Percentiles rank a stretch among this genome's conserved stretches.
phyloP scores from a whole-genome alignment of 306 rosid species.

The Sicyos baderoa region DNA sequence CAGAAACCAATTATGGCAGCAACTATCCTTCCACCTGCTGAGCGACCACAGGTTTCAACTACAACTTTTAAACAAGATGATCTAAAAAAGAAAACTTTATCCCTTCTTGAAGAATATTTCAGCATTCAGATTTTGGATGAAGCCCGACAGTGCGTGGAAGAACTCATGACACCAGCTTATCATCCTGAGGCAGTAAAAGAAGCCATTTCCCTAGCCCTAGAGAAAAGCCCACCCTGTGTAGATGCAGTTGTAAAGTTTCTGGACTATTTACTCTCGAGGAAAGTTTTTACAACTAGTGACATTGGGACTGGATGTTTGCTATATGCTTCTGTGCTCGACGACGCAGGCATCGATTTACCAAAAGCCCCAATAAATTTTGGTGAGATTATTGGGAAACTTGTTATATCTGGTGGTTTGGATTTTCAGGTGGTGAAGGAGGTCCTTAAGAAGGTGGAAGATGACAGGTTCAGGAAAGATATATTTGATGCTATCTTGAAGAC shows the following conservation, averaged over 20 bases:
- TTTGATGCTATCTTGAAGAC: constrained; percentile 38
- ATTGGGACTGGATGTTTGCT: constrained; percentile 65
- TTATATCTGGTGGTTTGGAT: constrained; percentile 53
- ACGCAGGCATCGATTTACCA: constrained; percentile 69
- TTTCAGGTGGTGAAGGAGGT: constrained; percentile 60
- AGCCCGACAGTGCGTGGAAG: constrained; percentile 86
- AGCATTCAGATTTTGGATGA: constrained; percentile 58
- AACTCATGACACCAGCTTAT: constrained; percentile 57
- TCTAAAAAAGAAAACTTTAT: constrained; percentile 47
- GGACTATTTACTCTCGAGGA: constrained; percentile 40
- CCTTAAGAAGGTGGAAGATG: constrained; percentile 61
- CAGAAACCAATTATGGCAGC: constrained; percentile 36
- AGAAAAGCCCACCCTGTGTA: constrained; percentile 59
- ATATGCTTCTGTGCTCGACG: constrained; percentile 59
- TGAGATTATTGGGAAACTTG: constrained; percentile 56
- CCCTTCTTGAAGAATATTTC: constrained; percentile 83
- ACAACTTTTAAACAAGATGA: constrained; percentile 33
- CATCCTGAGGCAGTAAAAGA: constrained; percentile 84
- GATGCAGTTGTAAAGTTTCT: constrained; percentile 59
- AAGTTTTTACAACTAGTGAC: constrained; percentile 48
- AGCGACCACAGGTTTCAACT: constrained; percentile 47
- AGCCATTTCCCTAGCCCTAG: constrained; percentile 63
- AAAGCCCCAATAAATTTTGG: constrained; percentile 79
- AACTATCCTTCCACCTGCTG: constrained; percentile 24
- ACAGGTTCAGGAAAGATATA: constrained; percentile 44